Conservation (phyloP, 1,139 yeast species). For the Magnusiomyces tetraspermus region DNA sequence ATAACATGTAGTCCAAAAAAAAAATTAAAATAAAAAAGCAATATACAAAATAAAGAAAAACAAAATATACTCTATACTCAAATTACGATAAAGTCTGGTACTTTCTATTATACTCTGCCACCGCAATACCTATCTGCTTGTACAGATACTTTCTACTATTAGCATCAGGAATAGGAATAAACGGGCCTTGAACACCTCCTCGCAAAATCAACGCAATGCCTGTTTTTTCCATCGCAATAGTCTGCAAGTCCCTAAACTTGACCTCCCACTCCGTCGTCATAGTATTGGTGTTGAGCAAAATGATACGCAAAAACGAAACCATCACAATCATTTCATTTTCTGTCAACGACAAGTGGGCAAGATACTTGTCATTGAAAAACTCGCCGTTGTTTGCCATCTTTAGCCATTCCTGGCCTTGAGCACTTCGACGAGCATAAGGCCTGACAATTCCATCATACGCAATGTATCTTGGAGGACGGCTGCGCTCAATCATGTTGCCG, state of each 20-base stretch:
- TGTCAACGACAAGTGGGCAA: constrained; percentile 77
- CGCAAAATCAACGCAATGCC: constrained; percentile 67
- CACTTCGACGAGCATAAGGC: constrained; percentile 71
- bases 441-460: constrained; percentile 60
- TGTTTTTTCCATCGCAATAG: constrained; percentile 67
- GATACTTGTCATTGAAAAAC: constrained; percentile 59
- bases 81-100: constrained; percentile 24
- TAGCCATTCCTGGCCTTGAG: constrained; percentile 92
- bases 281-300: constrained; percentile 58
- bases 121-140: constrained; percentile 70
- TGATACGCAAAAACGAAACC: constrained; percentile 62
- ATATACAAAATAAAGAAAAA: neutral
- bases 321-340: constrained; percentile 72
- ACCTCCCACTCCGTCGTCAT: constrained; percentile 60
- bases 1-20: too few relatives aligned
- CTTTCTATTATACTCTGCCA: constrained; percentile 52
- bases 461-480: constrained; percentile 71
- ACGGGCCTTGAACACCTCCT: constrained; percentile 53
- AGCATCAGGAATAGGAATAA: constrained; percentile 70
- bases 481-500: constrained; percentile 66
- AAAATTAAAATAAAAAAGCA: too few relatives aligned
- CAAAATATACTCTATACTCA: neutral
- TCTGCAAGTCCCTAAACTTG: constrained; percentile 48
- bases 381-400: constrained; percentile 75
- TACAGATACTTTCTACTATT: constrained; percentile 59